Conservation (phyloP, 2,329 filamentous ascomycete genomes). For the Xylaria sp. region DNA sequence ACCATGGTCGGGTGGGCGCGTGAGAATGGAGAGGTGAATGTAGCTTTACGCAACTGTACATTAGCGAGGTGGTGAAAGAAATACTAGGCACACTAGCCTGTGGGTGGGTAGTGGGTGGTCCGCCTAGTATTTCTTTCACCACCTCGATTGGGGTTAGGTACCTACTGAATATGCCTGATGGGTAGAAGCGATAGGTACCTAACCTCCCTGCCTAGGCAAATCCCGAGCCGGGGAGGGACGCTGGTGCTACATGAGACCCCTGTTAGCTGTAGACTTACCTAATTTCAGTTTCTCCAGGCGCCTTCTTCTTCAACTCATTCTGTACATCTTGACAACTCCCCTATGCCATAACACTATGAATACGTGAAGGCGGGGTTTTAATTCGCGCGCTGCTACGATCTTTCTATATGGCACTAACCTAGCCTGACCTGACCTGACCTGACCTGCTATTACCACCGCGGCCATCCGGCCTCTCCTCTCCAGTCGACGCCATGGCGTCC, state of each 20-base stretch:
- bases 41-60: no score
- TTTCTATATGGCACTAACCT: no score
- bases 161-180: background rate
- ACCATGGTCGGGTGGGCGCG: background rate
- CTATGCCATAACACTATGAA: background rate
- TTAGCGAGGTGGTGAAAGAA: no score
- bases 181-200: background rate
- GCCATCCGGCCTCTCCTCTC: conserved; percentile 35
- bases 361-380: no score
- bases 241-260: background rate
- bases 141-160: background rate
- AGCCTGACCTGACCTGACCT: background rate
- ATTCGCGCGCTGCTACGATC: no score
- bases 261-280: background rate
- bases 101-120: no score
- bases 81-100: no score
- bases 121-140: no score
- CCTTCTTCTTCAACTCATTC: background rate
- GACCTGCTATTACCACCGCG: conserved; percentile 6
- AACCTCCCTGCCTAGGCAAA: background rate
- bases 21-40: no score
- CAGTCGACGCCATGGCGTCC: conserved; percentile 36
- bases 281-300: conserved; percentile 16
- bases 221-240: background rate
- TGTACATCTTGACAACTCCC: background rate